Evolutionary conservation across 306 rosid genomes (phyloP).

Genomic region (Dalbergia cochinchinensis): DNA sequence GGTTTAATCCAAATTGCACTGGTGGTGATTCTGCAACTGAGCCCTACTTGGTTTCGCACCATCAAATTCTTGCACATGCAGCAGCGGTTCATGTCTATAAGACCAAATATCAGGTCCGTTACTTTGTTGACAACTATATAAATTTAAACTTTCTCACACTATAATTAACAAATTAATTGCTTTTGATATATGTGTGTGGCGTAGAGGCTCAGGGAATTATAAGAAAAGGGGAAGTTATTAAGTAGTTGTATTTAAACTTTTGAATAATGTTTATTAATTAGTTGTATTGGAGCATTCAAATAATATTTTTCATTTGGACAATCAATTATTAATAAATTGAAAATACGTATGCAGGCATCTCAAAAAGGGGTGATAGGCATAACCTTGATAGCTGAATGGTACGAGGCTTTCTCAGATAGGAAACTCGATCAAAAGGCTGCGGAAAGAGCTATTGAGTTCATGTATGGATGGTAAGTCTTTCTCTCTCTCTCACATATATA

Average conservation of each 20-base stretch:
- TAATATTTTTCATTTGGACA: no score
- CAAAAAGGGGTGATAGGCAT: slow-evolving; percentile 52
- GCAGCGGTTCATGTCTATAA: slow-evolving; percentile 51
- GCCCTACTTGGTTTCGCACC: slow-evolving; percentile 59
- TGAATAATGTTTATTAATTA: background rate
- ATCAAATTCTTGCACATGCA: slow-evolving; percentile 31
- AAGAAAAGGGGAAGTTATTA: background rate
- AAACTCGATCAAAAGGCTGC: slow-evolving; percentile 52
- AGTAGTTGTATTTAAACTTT: background rate
- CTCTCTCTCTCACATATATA: no score
- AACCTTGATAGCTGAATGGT: slow-evolving; percentile 50
- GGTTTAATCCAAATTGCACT: slow-evolving; percentile 6
- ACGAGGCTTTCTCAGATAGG: slow-evolving; percentile 46
- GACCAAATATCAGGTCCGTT: slow-evolving; percentile 57
- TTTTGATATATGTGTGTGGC: no score
- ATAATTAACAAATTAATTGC: no score
- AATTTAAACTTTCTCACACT: background rate
- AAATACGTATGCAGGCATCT: no score
- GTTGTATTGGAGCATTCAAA: no score
- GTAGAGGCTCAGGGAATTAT: no score
- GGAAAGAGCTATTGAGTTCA: slow-evolving; percentile 54
- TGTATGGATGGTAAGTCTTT: slow-evolving; percentile 50
- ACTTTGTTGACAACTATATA: no score
- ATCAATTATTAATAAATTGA: no score
- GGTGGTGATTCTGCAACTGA: slow-evolving; percentile 60